Evolutionary conservation across 2,329 filamentous ascomycete species (phyloP), one percentile per base, ranked within the genome.

Genomic region (Epichloe amarillans): DNA sequence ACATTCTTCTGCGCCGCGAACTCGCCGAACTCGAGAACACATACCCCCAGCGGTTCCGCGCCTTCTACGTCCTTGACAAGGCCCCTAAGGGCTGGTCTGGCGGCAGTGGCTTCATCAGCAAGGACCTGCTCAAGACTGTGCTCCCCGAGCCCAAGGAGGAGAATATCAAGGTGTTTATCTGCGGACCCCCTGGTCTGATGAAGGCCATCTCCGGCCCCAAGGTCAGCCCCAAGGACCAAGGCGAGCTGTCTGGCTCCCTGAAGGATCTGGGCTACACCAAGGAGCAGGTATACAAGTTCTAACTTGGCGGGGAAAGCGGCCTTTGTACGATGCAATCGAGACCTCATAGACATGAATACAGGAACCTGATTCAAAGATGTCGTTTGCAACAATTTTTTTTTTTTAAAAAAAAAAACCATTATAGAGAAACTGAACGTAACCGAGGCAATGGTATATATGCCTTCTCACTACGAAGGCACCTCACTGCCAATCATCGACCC

Each of bases 221-320:
- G 86, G 83, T 84, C 67, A 93, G 85, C 70, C 89, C 90, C n/a
- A 76, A 80, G 62, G 89, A 98, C 67, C 93, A 98, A 73, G 93
- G 93, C 59, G 91, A 97, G 72, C 76, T 98, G 57, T 74, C 73
- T 8, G 93, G 87, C 56, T 74, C 83, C 56, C 74, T 98, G 57
- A 84, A 88, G 72, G 88, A 95, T 61, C 74, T 96, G 38, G 89
- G 89, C 46, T 77, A 77, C 62, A 62, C 56, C 30, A 56, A 66
- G 47, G 74, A 97, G 53, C 93, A 97, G 74, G 90, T 97, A 37
- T 95, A 88, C 76, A 97, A 97, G 79, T 95, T 95, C 64, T 95
- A 74, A 46, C 50, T 4, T 11, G 43, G 19, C 35, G 38, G 11
- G n/a, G 15, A 6, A 8, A 33, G 36, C 36, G 10, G 4, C 3